Conservation (phyloP, 768 basidiomycete species). For the Leccinellum albellum region DNA sequence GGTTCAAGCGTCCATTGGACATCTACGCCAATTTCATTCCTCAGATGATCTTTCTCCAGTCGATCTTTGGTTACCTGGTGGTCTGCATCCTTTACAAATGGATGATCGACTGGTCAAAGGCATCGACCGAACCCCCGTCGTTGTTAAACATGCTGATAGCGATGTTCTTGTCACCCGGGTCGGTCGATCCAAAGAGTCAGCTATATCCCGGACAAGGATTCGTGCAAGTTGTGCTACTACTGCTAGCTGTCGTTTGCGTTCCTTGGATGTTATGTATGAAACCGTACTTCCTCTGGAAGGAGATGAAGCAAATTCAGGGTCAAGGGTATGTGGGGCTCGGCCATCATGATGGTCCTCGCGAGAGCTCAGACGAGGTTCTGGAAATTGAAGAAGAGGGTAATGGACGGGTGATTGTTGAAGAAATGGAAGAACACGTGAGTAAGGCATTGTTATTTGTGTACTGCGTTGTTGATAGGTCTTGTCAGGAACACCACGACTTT, state of each 20-base stretch:
- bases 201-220: conserved; percentile 86
- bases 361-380: conserved; percentile 57
- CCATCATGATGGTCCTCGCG: conserved; percentile 52
- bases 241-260: conserved; percentile 81
- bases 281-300: conserved; percentile 88
- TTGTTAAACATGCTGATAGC: conserved; percentile 93
- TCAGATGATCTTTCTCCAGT: conserved; percentile 95
- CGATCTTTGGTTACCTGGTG: conserved; percentile 95
- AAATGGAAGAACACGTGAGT: conserved; percentile 71
- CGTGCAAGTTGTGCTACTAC: conserved; percentile 74
- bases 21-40: conserved; percentile 96
- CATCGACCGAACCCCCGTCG: conserved; percentile 72
- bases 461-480: conserved; percentile 7
- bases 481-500: conserved; percentile 83
- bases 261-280: conserved; percentile 93
- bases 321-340: conserved; percentile 80
- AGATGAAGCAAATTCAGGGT: conserved; percentile 76
- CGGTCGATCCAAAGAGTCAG: conserved; percentile 60
- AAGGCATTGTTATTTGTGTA: conserved; percentile 7
- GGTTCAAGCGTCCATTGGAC: conserved; percentile 82
- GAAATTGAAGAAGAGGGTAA: conserved; percentile 83
- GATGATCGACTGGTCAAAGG: conserved; percentile 84
- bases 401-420: conserved; percentile 69
- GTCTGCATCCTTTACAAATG: conserved; percentile 97
- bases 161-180: conserved; percentile 93